phyloP scores from a whole-genome alignment of 805 yeast species.

The Cyberlindnera sargentensis region DNA sequence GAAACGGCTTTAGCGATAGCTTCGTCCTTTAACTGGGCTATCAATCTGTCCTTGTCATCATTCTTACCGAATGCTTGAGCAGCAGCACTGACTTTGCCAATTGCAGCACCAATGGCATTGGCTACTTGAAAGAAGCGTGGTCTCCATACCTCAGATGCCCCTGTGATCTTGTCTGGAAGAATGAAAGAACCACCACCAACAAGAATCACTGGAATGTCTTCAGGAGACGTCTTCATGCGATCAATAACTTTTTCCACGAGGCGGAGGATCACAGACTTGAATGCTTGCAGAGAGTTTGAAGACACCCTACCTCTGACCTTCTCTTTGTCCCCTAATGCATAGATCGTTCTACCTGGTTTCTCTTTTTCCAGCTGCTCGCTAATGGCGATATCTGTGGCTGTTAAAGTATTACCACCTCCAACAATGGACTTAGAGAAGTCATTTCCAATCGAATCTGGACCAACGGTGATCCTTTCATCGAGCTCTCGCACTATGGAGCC shows the following conservation, averaged over 20 bases:
- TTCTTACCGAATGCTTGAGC: conserved; percentile 18
- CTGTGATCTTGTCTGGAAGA: conserved; percentile 30
- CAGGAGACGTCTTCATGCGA: conserved; percentile 36
- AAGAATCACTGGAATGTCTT: conserved; percentile 34
- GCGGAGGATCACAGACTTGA: conserved; percentile 6
- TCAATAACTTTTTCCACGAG: conserved; percentile 33
- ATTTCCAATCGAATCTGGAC: conserved; percentile 45
- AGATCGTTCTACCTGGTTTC: conserved; percentile 9
- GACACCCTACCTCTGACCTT: conserved; percentile 20
- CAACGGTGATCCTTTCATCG: conserved; percentile 27
- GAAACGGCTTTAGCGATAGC: conserved; percentile 19
- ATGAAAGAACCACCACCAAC: conserved; percentile 49
- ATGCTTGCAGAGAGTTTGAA: conserved; percentile 12
- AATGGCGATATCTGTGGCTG: conserved; percentile 34
- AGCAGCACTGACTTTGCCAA: conserved; percentile 34
- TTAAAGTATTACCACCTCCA: conserved; percentile 36
- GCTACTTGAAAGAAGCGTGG: conserved; percentile 40
- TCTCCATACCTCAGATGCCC: conserved; percentile 37
- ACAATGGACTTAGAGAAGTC: conserved; percentile 30
- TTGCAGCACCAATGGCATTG: conserved; percentile 47
- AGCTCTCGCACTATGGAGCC: conserved; percentile 37
- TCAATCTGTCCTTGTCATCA: conserved; percentile 14
- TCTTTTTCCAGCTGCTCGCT: conserved; percentile 12
- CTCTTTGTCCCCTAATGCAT: conserved; percentile 24
- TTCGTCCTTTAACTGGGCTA: conserved; percentile 18